These are phyloP conservation scores for Ottelia alismoides DNA, from an alignment of 106 monocot species.

Conservation along the genomic window DNA sequence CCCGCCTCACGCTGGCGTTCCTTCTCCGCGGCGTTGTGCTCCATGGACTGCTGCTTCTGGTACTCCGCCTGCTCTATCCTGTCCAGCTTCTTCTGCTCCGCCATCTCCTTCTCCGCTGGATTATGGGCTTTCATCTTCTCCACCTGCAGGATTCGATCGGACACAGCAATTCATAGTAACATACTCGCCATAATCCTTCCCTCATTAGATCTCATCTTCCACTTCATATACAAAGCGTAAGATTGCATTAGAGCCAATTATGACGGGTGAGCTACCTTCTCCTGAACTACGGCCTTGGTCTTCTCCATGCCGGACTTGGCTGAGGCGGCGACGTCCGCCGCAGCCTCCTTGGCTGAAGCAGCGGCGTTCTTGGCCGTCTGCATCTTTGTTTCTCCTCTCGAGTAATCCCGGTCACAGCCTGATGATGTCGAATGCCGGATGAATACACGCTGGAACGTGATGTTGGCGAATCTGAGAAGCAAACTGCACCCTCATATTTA, in stretches of 20 bases:
- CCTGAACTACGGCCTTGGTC: not conserved
- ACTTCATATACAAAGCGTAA: too few relatives aligned
- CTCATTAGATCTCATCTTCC: too few relatives aligned
- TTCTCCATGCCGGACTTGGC: not conserved
- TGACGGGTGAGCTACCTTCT: too few relatives aligned
- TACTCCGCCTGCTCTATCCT: slow-evolving; percentile 21
- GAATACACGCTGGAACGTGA: too few relatives aligned
- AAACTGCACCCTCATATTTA: too few relatives aligned
- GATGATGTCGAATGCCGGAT: too few relatives aligned
- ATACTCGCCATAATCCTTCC: too few relatives aligned
- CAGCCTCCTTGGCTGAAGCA: not conserved
- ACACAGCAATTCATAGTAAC: too few relatives aligned
- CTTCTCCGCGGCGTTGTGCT: slow-evolving; percentile 16
- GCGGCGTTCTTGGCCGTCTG: not conserved
- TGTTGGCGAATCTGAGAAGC: too few relatives aligned
- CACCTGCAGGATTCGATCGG: slow-evolving; percentile 21
- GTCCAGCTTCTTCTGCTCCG: slow-evolving; percentile 27
- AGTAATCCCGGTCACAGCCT: too few relatives aligned
- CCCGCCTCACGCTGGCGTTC: not conserved
- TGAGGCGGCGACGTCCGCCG: not conserved
- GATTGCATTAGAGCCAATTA: too few relatives aligned
- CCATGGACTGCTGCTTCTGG: slow-evolving; percentile 15
- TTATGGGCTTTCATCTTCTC: slow-evolving; percentile 38
- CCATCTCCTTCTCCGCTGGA: slow-evolving; percentile 40
- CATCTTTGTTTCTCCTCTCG: too few relatives aligned